These are phyloP conservation scores for Colletotrichum tanaceti DNA, from an alignment of 2,329 filamentous ascomycete genomes.

Conservation along the genomic window DNA sequence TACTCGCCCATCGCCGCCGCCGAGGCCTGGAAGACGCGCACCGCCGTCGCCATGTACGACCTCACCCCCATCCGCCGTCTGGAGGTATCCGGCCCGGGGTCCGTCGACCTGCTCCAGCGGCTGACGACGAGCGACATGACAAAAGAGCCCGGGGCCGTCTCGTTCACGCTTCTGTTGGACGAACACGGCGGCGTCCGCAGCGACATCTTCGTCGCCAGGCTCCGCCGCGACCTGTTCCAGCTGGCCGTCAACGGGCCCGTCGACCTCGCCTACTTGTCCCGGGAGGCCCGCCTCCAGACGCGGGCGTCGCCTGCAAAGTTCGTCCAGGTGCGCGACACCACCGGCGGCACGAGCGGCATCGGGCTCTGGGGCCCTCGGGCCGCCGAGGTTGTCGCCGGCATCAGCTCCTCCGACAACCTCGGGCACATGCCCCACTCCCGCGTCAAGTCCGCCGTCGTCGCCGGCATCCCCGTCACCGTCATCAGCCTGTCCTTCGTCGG, in stretches of 20 bases:
- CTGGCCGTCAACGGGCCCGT: constrained; percentile 66
- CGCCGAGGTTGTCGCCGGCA: constrained; percentile 59
- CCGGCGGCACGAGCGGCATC: constrained; percentile 68
- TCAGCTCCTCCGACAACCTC: constrained; percentile 61
- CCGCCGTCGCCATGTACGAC: constrained; percentile 71
- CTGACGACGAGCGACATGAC: constrained; percentile 63
- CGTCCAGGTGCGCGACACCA: constrained; percentile 68
- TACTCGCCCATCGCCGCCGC: constrained; percentile 69
- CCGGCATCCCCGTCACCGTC: constrained; percentile 66
- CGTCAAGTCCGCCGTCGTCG: constrained; percentile 61
- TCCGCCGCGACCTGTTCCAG: constrained; percentile 63
- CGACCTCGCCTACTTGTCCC: constrained; percentile 65
- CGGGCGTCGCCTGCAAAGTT: constrained; percentile 54
- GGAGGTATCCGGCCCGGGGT: constrained; percentile 68
- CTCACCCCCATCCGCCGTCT: constrained; percentile 70
- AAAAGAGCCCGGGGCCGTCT: constrained; percentile 60
- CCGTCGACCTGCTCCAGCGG: constrained; percentile 64
- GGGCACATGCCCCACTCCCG: constrained; percentile 62
- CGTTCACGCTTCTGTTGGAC: constrained; percentile 68
- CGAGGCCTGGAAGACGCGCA: constrained; percentile 74
- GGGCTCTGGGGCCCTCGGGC: constrained; percentile 72
- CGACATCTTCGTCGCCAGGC: constrained; percentile 67
- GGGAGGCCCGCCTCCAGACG: constrained; percentile 63
- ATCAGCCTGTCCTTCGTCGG: constrained; percentile 71
- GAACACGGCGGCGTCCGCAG: constrained; percentile 64